phyloP scores from a whole-genome alignment of 352 stramenopile species.

The Phytophthora lateralis region DNA sequence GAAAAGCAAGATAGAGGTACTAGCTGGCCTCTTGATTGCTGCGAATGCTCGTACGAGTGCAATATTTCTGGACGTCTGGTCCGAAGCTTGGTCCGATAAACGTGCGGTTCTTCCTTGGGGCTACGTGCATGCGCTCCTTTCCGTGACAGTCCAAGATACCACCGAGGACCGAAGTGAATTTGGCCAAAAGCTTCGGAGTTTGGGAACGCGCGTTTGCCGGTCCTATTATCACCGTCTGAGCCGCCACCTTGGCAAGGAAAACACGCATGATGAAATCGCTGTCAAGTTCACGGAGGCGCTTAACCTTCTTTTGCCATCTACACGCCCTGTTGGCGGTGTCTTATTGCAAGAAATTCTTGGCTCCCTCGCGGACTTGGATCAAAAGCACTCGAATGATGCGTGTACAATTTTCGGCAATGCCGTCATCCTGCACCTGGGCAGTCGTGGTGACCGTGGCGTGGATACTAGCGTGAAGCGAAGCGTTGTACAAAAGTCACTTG shows the following conservation, averaged over 20 bases:
- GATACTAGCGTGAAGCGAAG: conserved; percentile 29
- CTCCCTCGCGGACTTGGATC: conserved; percentile 24
- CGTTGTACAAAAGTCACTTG: conserved; percentile 42
- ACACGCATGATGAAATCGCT: conserved; percentile 17
- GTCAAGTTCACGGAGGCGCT: conserved; percentile 38
- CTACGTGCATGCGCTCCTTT: conserved; percentile 48
- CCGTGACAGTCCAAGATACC: conserved; percentile 23
- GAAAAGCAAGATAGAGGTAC: conserved; percentile 32
- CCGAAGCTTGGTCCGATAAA: conserved; percentile 43
- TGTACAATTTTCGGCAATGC: conserved; percentile 39
- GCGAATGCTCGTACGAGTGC: conserved; percentile 23
- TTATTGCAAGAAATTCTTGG: conserved; percentile 36
- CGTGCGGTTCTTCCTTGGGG: conserved; percentile 41
- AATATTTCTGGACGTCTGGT: conserved; percentile 58
- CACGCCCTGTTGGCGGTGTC: conserved; percentile 7
- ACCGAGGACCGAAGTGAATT: conserved; percentile 21
- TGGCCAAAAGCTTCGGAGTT: conserved; percentile 28
- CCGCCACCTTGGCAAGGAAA: conserved; percentile 8
- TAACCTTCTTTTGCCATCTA: conserved; percentile 33
- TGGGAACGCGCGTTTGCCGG: conserved; percentile 26
- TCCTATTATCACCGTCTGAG: conserved; percentile 32
- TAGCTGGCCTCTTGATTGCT: conserved; percentile 28
- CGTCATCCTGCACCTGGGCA: conserved; percentile 33
- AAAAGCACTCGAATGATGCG: conserved; percentile 4
- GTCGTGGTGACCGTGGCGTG: conserved; percentile 19